Evolutionary conservation across 73 alveolate genomes (phyloP).

Genomic region (Paramecium tetraurelia): DNA sequence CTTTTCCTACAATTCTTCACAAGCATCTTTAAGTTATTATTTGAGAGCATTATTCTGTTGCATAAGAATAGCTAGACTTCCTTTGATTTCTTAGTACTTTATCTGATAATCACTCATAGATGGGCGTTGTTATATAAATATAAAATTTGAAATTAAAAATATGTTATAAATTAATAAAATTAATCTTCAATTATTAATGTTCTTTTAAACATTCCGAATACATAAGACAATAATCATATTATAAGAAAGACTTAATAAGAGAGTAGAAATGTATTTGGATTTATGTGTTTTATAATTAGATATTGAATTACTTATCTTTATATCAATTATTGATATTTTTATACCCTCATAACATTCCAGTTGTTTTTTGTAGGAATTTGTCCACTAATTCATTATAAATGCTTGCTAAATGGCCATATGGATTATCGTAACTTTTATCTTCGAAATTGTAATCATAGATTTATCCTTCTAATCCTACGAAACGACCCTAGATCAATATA

Average conservation of each 20-base stretch:
- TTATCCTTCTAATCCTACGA: slow-evolving; percentile 22
- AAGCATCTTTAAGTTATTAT: slow-evolving; percentile 36
- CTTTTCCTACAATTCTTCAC: slow-evolving; percentile 29
- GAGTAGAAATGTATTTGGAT: too few relatives aligned
- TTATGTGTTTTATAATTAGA: too few relatives aligned
- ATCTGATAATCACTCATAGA: slow-evolving; percentile 35
- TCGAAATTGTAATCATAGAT: not conserved
- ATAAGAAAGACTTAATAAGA: too few relatives aligned
- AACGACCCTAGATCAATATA: not conserved
- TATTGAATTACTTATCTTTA: too few relatives aligned
- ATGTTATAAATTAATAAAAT: not conserved
- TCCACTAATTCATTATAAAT: not conserved
- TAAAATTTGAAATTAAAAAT: not conserved
- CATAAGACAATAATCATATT: too few relatives aligned
- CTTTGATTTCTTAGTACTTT: slow-evolving; percentile 33
- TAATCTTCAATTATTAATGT: not conserved
- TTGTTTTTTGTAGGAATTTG: not conserved
- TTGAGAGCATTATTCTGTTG: slow-evolving; percentile 14
- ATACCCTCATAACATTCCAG: not conserved
- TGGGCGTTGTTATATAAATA: not conserved
- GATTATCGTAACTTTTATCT: not conserved
- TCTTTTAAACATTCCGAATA: too few relatives aligned
- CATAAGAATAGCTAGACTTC: slow-evolving; percentile 18
- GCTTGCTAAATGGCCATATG: not conserved
- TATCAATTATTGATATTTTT: not conserved